Evolutionary conservation across 2,329 filamentous ascomycete genomes (phyloP).

Genomic region (Aschersonia sp.): DNA sequence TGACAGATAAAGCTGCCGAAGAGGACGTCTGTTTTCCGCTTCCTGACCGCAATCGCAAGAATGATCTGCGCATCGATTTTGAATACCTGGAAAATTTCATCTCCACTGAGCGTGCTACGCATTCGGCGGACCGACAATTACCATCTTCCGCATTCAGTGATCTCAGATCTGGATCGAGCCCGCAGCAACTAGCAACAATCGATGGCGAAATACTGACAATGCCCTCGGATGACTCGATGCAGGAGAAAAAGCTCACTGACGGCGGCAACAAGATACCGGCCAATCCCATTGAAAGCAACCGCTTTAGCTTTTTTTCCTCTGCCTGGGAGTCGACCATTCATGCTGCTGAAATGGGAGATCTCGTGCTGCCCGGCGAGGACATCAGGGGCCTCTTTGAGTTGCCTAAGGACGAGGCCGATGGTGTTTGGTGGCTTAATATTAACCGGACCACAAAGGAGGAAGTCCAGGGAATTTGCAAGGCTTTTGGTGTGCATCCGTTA

Average conservation of each 20-base stretch:
- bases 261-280: slow-evolving; percentile 22
- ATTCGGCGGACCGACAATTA: slow-evolving; percentile 33
- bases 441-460: slow-evolving; percentile 83
- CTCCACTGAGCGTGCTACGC: slow-evolving; percentile 37
- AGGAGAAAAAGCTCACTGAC: slow-evolving; percentile 31
- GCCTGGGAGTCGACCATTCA: slow-evolving; percentile 89
- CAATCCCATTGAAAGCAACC: slow-evolving; percentile 46
- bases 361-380: slow-evolving; percentile 78
- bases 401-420: slow-evolving; percentile 48
- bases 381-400: slow-evolving; percentile 73
- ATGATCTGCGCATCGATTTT: slow-evolving; percentile 76
- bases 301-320: slow-evolving; percentile 95
- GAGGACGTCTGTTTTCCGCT: slow-evolving; percentile 83
- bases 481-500: slow-evolving; percentile 88
- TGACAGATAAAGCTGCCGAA: slow-evolving; percentile 57
- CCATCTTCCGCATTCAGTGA: slow-evolving; percentile 19
- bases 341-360: slow-evolving; percentile 72
- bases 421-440: slow-evolving; percentile 98
- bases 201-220: slow-evolving; percentile 44
- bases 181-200: slow-evolving; percentile 27
- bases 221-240: slow-evolving; percentile 28
- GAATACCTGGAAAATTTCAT: slow-evolving; percentile 92
- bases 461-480: slow-evolving; percentile 74
- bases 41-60: slow-evolving; percentile 49
- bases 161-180: slow-evolving; percentile 13